Evolutionary conservation across 768 basidiomycete genomes (phyloP).

Genomic region (Suillus brevipes): DNA sequence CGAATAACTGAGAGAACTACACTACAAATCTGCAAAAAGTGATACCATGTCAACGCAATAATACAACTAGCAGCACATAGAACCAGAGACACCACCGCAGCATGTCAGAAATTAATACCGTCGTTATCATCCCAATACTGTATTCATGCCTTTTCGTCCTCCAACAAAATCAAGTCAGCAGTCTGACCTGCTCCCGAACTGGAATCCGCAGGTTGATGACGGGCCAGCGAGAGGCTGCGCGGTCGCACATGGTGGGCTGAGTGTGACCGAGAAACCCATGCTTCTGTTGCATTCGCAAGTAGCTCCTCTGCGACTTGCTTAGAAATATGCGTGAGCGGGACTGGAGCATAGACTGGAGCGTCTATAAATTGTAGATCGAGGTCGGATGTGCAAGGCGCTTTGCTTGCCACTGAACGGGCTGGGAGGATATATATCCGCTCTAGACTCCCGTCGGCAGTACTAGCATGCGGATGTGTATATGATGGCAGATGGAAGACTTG

Average conservation of each 20-base stretch:
- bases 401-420: constrained; percentile 16
- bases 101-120: not conserved
- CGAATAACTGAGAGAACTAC: not conserved
- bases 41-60: not conserved
- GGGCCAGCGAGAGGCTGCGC: not conserved
- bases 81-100: not conserved
- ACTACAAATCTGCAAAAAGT: not conserved
- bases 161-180: not conserved
- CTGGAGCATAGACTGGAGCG: constrained; percentile 63
- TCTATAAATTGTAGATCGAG: constrained; percentile 7
- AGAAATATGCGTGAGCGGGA: constrained; percentile 57
- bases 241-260: not conserved
- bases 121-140: not conserved
- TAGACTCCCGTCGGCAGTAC: constrained; percentile 31
- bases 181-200: not conserved
- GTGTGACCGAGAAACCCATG: constrained; percentile 48
- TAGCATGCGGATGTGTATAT: constrained; percentile 18
- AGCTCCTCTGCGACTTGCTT: constrained; percentile 49
- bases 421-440: constrained; percentile 69
- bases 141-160: not conserved
- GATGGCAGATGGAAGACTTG: constrained; percentile 25
- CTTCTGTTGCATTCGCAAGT: constrained; percentile 59
- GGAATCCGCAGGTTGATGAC: not conserved
- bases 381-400: constrained; percentile 11
- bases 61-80: not conserved